These are phyloP conservation scores for Protomyces inundatus DNA, from an alignment of 1,139 yeast species.

Conservation along the genomic window DNA sequence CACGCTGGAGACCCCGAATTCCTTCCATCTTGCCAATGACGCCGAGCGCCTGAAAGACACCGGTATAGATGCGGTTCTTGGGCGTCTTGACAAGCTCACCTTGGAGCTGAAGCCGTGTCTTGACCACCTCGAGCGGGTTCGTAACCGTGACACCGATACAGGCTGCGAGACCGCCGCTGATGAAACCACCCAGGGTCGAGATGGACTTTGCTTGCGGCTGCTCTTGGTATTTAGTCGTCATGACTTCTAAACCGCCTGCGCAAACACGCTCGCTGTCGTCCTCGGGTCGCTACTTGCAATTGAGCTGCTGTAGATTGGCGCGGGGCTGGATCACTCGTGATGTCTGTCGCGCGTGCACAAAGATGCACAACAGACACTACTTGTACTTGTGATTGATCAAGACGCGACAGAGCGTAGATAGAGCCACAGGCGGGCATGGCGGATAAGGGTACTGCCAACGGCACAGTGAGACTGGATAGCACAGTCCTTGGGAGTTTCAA, in stretches of 20 bases:
- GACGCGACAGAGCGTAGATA: too few relatives aligned
- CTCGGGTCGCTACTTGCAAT: background rate
- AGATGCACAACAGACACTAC: too few relatives aligned
- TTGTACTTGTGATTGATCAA: too few relatives aligned
- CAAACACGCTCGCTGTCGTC: too few relatives aligned
- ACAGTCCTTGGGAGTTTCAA: constrained; percentile 44
- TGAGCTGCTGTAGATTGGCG: background rate
- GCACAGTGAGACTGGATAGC: constrained; percentile 13
- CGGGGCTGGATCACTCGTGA: too few relatives aligned
- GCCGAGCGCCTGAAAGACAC: constrained; percentile 77
- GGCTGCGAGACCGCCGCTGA: constrained; percentile 93
- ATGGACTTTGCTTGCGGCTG: constrained; percentile 33
- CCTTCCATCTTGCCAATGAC: constrained; percentile 81
- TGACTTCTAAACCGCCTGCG: background rate
- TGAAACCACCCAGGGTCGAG: constrained; percentile 65
- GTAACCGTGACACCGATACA: constrained; percentile 97
- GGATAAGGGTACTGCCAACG: background rate
- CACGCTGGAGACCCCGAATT: constrained; percentile 79
- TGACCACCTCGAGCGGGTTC: constrained; percentile 89
- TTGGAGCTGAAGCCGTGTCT: constrained; percentile 82
- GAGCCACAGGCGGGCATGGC: background rate
- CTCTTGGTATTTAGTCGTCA: constrained; percentile 24
- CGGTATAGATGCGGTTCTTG: constrained; percentile 59
- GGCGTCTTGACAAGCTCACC: constrained; percentile 68
- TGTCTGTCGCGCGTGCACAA: too few relatives aligned